A percentile compares a stretch with the other conserved stretches of the same genome.
phyloP scores from a whole-genome alignment of 352 stramenopile species.

The Pythium sukuiense region DNA sequence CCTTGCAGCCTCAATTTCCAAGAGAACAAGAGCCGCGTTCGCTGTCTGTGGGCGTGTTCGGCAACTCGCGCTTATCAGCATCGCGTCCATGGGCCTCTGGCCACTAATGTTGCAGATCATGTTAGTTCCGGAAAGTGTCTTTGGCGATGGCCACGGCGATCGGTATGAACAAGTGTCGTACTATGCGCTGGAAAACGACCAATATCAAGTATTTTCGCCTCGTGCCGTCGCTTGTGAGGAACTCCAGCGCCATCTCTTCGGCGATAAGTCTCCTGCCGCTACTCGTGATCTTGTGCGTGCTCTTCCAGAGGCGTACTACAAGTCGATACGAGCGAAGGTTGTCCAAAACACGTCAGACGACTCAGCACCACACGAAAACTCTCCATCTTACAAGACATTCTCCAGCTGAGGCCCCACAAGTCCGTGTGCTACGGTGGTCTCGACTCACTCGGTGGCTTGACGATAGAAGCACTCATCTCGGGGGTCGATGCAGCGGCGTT shows the following conservation, averaged over 20 bases:
- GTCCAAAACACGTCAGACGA: slow-evolving; percentile 25
- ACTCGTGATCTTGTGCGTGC: slow-evolving; percentile 28
- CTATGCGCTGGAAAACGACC: slow-evolving; percentile 34
- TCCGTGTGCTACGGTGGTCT: slow-evolving; percentile 39
- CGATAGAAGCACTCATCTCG: slow-evolving; percentile 38
- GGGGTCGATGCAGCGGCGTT: slow-evolving; percentile 25
- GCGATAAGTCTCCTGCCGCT: background rate
- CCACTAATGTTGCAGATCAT: slow-evolving; percentile 35
- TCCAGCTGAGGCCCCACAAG: slow-evolving; percentile 20
- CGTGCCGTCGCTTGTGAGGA: slow-evolving; percentile 28
- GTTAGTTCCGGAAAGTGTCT: slow-evolving; percentile 33
- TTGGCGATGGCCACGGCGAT: slow-evolving; percentile 46
- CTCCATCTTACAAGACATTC: slow-evolving; percentile 27
- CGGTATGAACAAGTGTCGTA: slow-evolving; percentile 38
- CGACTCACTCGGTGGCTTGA: slow-evolving; percentile 32
- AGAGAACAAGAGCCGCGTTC: background rate
- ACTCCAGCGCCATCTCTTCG: slow-evolving; percentile 27
- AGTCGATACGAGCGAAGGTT: slow-evolving; percentile 24
- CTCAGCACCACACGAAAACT: slow-evolving; percentile 1
- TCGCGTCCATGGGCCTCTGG: slow-evolving; percentile 42
- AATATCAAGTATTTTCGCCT: slow-evolving; percentile 37
- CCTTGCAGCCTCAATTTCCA: background rate
- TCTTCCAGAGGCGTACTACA: slow-evolving; percentile 24
- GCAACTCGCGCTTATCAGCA: slow-evolving; percentile 26
- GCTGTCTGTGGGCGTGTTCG: background rate